Evolutionary conservation across 139 green algal species (phyloP).

Genomic region (Ulvella scutata): DNA sequence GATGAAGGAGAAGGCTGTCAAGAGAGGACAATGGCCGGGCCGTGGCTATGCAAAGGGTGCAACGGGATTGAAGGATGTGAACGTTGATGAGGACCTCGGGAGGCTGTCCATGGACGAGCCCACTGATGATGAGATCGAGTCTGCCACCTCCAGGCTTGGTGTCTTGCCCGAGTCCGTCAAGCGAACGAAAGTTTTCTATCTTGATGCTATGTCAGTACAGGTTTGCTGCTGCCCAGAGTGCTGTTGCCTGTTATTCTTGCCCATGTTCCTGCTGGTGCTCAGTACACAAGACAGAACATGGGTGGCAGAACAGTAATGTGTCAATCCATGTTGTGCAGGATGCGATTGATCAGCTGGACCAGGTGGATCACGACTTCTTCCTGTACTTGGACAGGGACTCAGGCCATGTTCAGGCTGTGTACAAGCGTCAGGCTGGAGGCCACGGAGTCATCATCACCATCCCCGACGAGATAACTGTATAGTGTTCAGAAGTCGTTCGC

Average conservation of each 20-base stretch:
- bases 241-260: too few species aligned
- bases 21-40: background rate
- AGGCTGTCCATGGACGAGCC: too few species aligned
- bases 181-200: background rate
- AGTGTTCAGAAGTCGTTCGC: too few species aligned
- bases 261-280: too few species aligned
- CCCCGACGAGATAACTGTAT: background rate
- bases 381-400: background rate
- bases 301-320: too few species aligned
- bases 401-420: background rate
- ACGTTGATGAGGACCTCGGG: background rate
- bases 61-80: background rate
- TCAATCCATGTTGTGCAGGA: too few species aligned
- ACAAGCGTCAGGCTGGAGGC: background rate
- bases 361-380: background rate
- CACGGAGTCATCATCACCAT: slow-evolving; percentile 3
- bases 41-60: background rate
- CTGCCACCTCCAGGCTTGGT: background rate
- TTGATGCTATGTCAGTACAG: background rate
- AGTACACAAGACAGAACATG: too few species aligned
- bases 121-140: background rate
- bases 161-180: background rate
- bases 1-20: background rate
- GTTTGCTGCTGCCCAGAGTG: background rate
- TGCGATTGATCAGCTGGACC: background rate